Evolutionary conservation across 345 rosid species (phyloP).

Genomic region (Linum usitatissimum): DNA sequence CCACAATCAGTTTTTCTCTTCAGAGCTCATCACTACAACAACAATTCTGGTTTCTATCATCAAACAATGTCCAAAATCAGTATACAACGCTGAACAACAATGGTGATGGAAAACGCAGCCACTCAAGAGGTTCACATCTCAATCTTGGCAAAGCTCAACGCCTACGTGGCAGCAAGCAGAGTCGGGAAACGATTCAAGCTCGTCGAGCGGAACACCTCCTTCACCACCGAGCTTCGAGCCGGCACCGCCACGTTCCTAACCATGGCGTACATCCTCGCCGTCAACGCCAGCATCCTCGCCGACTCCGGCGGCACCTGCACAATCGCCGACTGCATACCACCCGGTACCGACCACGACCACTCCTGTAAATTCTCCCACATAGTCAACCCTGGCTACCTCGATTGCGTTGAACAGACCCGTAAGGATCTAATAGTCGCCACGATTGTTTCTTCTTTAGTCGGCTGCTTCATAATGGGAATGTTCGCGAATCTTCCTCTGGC

Average conservation of each 20-base stretch:
- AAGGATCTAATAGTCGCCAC: conserved; percentile 92
- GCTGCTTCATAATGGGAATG: conserved; percentile 74
- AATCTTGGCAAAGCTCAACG: conserved; percentile 45
- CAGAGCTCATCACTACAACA: no score
- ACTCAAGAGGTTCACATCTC: not conserved
- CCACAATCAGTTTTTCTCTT: no score
- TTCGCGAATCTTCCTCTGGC: conserved; percentile 83
- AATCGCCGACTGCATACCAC: conserved; percentile 68
- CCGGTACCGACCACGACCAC: conserved; percentile 54
- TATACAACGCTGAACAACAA: no score
- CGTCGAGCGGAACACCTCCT: conserved; percentile 53
- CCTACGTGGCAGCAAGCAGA: conserved; percentile 32
- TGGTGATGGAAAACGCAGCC: no score
- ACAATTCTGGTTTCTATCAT: no score
- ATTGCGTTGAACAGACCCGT: conserved; percentile 51
- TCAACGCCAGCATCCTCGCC: conserved; percentile 83
- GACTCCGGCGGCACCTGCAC: conserved; percentile 93
- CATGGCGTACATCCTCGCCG: conserved; percentile 97
- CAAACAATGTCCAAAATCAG: no score
- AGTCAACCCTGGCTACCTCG: conserved; percentile 76
- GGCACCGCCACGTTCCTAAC: conserved; percentile 93
- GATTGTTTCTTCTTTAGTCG: conserved; percentile 62
- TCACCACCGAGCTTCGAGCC: conserved; percentile 95
- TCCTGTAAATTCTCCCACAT: conserved; percentile 66
- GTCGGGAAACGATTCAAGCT: conserved; percentile 73